phyloP scores from a whole-genome alignment of 1,284 basidiomycete genomes.

The Boletus semigastroideus region DNA sequence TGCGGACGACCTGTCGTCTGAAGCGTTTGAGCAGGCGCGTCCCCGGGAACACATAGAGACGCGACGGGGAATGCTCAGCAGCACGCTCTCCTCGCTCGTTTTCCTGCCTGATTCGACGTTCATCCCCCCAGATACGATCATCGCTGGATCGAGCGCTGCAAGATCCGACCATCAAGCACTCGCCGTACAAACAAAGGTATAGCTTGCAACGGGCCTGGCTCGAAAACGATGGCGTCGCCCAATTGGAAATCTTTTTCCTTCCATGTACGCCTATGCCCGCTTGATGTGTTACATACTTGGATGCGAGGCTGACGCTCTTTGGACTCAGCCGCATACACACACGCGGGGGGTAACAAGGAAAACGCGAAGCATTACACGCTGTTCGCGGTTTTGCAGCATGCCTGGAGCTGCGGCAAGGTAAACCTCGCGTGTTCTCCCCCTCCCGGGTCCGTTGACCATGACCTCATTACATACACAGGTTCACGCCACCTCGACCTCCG shows the following conservation, averaged over 20 bases:
- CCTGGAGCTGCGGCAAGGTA: slow-evolving; percentile 22
- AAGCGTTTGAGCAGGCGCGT: slow-evolving; percentile 6
- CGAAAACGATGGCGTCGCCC: slow-evolving; percentile 21
- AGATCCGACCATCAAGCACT: slow-evolving; percentile 11
- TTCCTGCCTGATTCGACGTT: slow-evolving; percentile 14
- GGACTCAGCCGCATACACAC: slow-evolving; percentile 10
- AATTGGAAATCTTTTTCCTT: slow-evolving; percentile 18
- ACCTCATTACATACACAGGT: too few species aligned
- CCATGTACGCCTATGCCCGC: too few species aligned
- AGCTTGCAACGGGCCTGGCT: slow-evolving; percentile 18
- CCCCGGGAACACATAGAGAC: slow-evolving; percentile 13
- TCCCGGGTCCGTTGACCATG: too few species aligned
- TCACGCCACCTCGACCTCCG: slow-evolving; percentile 15
- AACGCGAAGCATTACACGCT: slow-evolving; percentile 14
- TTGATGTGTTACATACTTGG: too few species aligned
- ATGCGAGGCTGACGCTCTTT: too few species aligned
- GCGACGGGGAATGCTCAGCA: slow-evolving; percentile 13
- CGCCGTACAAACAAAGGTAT: slow-evolving; percentile 16
- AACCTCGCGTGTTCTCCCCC: too few species aligned
- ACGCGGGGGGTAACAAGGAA: slow-evolving; percentile 12
- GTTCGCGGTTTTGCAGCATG: slow-evolving; percentile 12
- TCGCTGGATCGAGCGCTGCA: slow-evolving; percentile 9
- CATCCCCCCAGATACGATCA: slow-evolving; percentile 12
- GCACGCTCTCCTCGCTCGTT: slow-evolving; percentile 17
- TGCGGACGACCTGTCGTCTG: slow-evolving; percentile 12